These are phyloP conservation scores for Boletus patriciae DNA, from an alignment of 768 basidiomycete genomes.

Conservation along the genomic window DNA sequence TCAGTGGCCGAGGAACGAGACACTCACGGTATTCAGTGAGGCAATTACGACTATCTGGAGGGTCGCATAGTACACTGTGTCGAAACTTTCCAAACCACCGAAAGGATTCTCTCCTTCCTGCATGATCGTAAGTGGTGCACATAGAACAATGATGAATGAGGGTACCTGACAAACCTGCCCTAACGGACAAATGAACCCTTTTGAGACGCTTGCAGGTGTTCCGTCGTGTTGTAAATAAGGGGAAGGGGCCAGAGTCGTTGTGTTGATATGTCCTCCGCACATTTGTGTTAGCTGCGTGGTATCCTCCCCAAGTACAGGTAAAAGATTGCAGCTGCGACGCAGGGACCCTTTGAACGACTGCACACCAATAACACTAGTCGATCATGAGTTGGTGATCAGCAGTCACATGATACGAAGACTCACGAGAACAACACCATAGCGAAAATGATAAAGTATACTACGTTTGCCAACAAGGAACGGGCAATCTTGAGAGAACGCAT, in stretches of 20 bases:
- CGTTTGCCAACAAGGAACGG: slow-evolving; percentile 82
- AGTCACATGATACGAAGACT: slow-evolving; percentile 23
- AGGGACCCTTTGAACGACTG: slow-evolving; percentile 90
- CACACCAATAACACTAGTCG: slow-evolving; percentile 76
- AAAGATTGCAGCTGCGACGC: slow-evolving; percentile 59
- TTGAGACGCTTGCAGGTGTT: slow-evolving; percentile 41
- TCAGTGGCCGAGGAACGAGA: neutral
- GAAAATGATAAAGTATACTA: slow-evolving; percentile 89
- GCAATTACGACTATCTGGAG: slow-evolving; percentile 86
- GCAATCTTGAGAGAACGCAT: slow-evolving; percentile 91
- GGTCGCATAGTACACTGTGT: slow-evolving; percentile 78
- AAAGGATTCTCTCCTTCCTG: slow-evolving; percentile 70
- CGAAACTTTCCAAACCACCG: slow-evolving; percentile 73
- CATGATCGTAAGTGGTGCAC: neutral
- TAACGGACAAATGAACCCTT: slow-evolving; percentile 89
- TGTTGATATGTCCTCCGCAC: slow-evolving; percentile 83
- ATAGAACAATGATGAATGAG: neutral
- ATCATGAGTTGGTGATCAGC: neutral
- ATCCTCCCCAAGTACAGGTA: slow-evolving; percentile 53
- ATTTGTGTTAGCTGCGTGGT: slow-evolving; percentile 51
- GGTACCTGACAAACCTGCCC: slow-evolving; percentile 80
- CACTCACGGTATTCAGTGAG: slow-evolving; percentile 69
- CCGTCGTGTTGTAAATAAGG: slow-evolving; percentile 46
- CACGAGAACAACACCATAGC: slow-evolving; percentile 88
- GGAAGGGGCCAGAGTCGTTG: slow-evolving; percentile 45